Evolutionary conservation across 441 rosid genomes (phyloP), one percentile per base, ranked within the genome.

Genomic region (Gossypium davidsonii): DNA sequence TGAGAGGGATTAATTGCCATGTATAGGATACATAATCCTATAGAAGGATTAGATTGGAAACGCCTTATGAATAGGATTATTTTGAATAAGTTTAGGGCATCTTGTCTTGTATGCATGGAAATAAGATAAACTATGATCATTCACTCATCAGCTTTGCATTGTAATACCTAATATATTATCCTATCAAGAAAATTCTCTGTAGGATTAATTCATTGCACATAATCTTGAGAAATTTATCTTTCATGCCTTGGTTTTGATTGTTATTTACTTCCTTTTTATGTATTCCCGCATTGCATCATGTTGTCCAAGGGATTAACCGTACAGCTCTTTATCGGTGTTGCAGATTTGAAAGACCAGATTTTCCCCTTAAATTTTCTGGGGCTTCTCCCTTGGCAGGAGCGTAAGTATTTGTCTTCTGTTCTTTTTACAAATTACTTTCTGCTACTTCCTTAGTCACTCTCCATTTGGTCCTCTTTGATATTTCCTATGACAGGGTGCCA

Each of bases 271-370:
- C 53, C 49, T 63, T 49, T 49, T 51, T 49, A n/a, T 69, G 18
- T 8, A 65, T 39, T 14, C 23, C 55, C 3, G 42, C 65, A n/a
- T 49, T 26, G 20, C 56, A 18, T 44, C 28, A 8, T 8, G 23
- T 25, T 60, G n/a, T 18, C 34, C 39, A 28, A 3, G 18, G 58
- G 57, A 67, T 71, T 42, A 5, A 52, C 17, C 7, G 46, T 39
- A 7, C 34, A 70, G 15, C 6, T 73, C 56, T 60, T 44, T 23
- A 49, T 70, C 49, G 51, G 58, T 51, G 60, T 77, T 83, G 70
- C 90, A 95, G 99, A 76, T 93, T 90, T 82, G 90, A 89, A 76
- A 87, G 98, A 70, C 87, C 89, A 18, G 99, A 89, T 74, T 91
- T 95, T 72, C 89, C 99, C 70, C 91, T 83, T 51, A 14, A 85